Conservation (phyloP, 169 alveolate genomes). For the Neospora caninum region DNA sequence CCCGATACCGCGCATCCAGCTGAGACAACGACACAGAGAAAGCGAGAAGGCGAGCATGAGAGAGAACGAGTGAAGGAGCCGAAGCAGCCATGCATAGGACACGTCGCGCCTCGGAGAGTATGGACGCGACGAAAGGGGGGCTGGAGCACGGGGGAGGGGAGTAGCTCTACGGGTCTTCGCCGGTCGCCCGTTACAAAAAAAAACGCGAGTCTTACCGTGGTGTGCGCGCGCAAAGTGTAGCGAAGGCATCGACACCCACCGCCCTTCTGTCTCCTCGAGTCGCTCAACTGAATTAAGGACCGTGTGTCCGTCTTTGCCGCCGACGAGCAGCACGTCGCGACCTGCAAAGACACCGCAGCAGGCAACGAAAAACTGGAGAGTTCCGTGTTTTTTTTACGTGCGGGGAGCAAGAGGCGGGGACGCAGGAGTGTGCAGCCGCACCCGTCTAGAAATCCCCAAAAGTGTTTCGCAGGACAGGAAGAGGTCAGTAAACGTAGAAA, state of each 20-base stretch:
- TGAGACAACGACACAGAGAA: background rate
- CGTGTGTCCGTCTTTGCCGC: slow-evolving; percentile 15
- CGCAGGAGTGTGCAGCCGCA: background rate
- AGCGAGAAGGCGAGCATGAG: background rate
- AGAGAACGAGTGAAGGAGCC: background rate
- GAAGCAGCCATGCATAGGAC: background rate
- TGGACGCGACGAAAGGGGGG: background rate
- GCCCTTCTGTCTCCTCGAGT: background rate
- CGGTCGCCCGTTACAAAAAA: background rate
- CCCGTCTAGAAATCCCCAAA: background rate
- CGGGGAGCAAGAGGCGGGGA: background rate
- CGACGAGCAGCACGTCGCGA: slow-evolving; percentile 4
- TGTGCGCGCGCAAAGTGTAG: slow-evolving; percentile 33
- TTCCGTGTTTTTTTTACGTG: background rate
- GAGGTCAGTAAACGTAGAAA: no score
- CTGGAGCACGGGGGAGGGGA: no score
- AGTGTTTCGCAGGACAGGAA: no score
- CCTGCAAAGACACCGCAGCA: background rate
- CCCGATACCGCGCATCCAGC: slow-evolving; percentile 37
- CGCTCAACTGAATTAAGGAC: slow-evolving; percentile 15
- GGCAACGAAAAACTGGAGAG: background rate
- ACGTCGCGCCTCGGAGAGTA: background rate
- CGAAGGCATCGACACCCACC: slow-evolving; percentile 18
- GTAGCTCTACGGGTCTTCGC: background rate
- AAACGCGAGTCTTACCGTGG: background rate